These are phyloP conservation scores for Quercus phellos DNA, from an alignment of 331 rosid genomes.

Conservation along the genomic window DNA sequence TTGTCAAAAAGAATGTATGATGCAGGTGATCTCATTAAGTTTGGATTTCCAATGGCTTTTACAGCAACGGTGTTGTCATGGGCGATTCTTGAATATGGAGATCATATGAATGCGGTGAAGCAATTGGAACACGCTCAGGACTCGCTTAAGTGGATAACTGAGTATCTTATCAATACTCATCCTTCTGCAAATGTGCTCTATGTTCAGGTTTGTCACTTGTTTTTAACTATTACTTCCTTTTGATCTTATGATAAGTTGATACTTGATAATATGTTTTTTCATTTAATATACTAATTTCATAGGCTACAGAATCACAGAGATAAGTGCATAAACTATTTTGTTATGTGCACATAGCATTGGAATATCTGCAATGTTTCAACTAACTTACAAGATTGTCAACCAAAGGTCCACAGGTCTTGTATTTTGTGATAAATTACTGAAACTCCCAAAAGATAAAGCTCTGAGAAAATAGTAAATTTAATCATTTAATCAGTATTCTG, in stretches of 20 bases:
- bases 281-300: no score
- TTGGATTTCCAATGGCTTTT: slow-evolving; percentile 74
- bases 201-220: slow-evolving; percentile 41
- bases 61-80: slow-evolving; percentile 67
- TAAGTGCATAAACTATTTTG: neutral
- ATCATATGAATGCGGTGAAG: slow-evolving; percentile 43
- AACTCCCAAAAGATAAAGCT: no score
- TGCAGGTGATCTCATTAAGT: slow-evolving; percentile 60
- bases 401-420: no score
- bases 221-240: no score
- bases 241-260: no score
- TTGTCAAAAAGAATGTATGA: slow-evolving; percentile 49
- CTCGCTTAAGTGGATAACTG: slow-evolving; percentile 54
- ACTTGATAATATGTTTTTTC: no score
- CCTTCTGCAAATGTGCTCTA: slow-evolving; percentile 56
- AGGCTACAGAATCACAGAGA: neutral
- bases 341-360: no score
- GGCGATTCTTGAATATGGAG: slow-evolving; percentile 72
- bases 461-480: no score
- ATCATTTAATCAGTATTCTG: no score
- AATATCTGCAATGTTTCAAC: no score
- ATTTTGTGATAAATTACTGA: no score
- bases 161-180: slow-evolving; percentile 57
- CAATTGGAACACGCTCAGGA: slow-evolving; percentile 45
- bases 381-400: no score